Base-by-base conservation (phyloP, 1,284 basidiomycete genomes). In the Xanthoconium separans region DNA sequence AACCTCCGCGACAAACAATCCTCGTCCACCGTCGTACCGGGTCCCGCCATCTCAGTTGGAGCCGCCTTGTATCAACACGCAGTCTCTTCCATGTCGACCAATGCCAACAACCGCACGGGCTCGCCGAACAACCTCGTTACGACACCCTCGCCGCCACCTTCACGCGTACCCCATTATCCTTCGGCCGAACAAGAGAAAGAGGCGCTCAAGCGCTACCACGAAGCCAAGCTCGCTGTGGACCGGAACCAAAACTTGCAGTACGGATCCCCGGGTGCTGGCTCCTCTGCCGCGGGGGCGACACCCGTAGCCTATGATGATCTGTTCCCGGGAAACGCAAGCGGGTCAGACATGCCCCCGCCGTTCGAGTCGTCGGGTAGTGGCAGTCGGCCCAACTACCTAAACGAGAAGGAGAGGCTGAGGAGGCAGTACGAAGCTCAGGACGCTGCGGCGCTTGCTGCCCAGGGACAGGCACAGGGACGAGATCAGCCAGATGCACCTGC, bases 141-240 rank as follows among this genome's bases (percentile, higher is more conserved):
- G 27, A 62, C 36, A 11, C 66, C 63, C 34, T 63, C 64, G 2
- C 47, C 47, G 5, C 66, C 65, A 9, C 12, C 29, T 12, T 49
- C 64, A 10, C 60, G 62, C 3, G 63, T 72, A 4, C 79, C 77
- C 22, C 75, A 77, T 27, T 82, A 81, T 58, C 71, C 68, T 2
- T 71, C 77, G 22, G 75, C 77, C 0, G 75, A 75, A 75, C 75
- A 80, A 56, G 81, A 83, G 70, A 91, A 91, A 64, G 85, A 81
- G 6, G 84, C 84, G 33, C 65, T 90, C 54, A 74, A 69, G 58
- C 77, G 83, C 49, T 91, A 89, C 62, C 77, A 86, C 39, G 79
- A 87, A 47, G 89, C 89, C 0, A 87, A 82, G 64, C 75, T 73
- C 44, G 88, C 89, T 4, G 89, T 90, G 7, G 80, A 81, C 46